Evolutionary conservation across 2,329 filamentous ascomycete genomes (phyloP), one percentile per base, ranked within the genome.

Genomic region (Daldinia eschscholtzii): DNA sequence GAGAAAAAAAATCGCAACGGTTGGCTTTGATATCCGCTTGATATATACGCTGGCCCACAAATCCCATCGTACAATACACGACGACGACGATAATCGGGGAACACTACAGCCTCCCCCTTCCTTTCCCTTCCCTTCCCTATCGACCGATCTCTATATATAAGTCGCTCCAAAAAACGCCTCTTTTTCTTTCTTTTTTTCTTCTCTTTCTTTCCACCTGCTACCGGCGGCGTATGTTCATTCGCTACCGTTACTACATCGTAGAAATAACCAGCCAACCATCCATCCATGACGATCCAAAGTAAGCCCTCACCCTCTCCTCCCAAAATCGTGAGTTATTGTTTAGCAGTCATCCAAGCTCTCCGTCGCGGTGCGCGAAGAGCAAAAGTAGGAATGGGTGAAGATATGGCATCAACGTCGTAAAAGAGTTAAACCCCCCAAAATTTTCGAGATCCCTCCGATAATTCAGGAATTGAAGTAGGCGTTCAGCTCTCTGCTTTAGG

Each of bases 401-500:
- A 44, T 61, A 23, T n/a, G 30, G 30, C 30, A 33, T 33, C 48
- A 44, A 55, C 52, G 7, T 44, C 39, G 46, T 28, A 15, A 41
- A 41, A 33, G 44, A 52, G 23, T 50, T 41, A 48, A 55, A 33
- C 50, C 55, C 57, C 5, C 33, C 10, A 35, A 35, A 20, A 60
- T 30, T 46, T 18, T 58, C 42, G 30, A 37, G 13, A 39, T 39
- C 23, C 42, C 26, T 10, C 41, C 15, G n/a, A 46, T 33, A 48
- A 28, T 33, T 52, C 33, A 35, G 33, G 33, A 9, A 33, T 1
- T 3, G 5, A 33, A 6, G 6, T 50, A 33, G n/a, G 41, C 12
- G 6, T 52, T 70, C 23, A 70, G 18, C 20, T 60, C 26, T 64
- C 39, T 23, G 68, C 26, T 53, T 28, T 70, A 10, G 75, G 73